phyloP scores from a whole-genome alignment of 371 early-diverging fungal genomes.

The Homolaphlyctis polyrhiza region DNA sequence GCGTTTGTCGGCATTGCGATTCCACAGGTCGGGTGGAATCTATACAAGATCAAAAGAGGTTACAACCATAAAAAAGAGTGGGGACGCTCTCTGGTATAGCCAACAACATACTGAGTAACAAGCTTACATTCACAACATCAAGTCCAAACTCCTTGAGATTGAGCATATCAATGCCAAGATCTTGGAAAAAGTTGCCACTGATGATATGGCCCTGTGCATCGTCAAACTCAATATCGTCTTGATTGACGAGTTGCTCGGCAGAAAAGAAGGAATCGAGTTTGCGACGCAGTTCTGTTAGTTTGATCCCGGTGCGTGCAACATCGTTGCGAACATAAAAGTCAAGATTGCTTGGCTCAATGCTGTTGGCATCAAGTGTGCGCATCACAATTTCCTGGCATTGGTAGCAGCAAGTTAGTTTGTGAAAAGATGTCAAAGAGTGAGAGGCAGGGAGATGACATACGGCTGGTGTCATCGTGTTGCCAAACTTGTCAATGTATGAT shows the following conservation, averaged over 20 bases:
- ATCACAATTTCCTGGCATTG: constrained; percentile 82
- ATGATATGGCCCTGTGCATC: constrained; percentile 19
- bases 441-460: constrained; percentile 45
- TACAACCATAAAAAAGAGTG: not conserved
- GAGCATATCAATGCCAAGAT: constrained; percentile 81
- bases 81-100: not conserved
- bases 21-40: constrained; percentile 44
- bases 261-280: constrained; percentile 50
- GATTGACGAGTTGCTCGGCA: not conserved
- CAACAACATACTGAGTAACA: not conserved
- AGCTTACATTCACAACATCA: constrained; percentile 21
- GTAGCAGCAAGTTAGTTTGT: too few relatives aligned
- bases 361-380: constrained; percentile 79
- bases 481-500: constrained; percentile 71
- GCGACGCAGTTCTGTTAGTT: constrained; percentile 66
- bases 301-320: constrained; percentile 61
- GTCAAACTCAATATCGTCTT: constrained; percentile 11
- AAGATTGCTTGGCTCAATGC: constrained; percentile 47
- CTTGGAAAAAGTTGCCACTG: constrained; percentile 78
- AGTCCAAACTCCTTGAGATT: constrained; percentile 78
- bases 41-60: not conserved
- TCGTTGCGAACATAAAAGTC: constrained; percentile 74
- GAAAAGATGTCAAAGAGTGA: not conserved
- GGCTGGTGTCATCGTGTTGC: constrained; percentile 66
- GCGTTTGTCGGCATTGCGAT: constrained; percentile 26